Evolutionary conservation across 2,329 filamentous ascomycete species (phyloP).

Genomic region (Paecilomyces dactylethromorphus): DNA sequence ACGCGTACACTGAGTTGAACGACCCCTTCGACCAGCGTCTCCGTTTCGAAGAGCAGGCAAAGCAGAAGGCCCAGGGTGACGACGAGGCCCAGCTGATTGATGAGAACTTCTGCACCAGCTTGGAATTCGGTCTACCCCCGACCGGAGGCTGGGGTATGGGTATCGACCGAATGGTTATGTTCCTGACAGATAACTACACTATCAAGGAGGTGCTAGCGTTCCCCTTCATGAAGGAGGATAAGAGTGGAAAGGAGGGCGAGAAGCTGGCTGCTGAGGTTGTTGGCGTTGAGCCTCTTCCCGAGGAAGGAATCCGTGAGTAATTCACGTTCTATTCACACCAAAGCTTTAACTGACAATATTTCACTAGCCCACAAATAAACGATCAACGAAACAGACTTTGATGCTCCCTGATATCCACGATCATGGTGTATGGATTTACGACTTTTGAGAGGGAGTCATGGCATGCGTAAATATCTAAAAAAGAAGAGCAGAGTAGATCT

Average conservation of each 20-base stretch:
- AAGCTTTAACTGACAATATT: neutral
- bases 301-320: constrained; percentile 52
- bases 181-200: constrained; percentile 88
- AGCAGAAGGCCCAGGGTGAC: constrained; percentile 93
- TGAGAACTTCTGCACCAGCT: constrained; percentile 84
- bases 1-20: constrained; percentile 97
- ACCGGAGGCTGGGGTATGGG: constrained; percentile 97
- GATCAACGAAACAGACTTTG: neutral
- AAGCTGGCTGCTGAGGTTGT: constrained; percentile 57
- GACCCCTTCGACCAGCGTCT: constrained; percentile 91
- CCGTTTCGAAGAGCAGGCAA: constrained; percentile 89
- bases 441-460: neutral
- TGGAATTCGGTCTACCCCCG: constrained; percentile 87
- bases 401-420: neutral
- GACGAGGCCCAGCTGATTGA: constrained; percentile 95
- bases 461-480: neutral
- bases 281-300: constrained; percentile 52
- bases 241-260: constrained; percentile 36
- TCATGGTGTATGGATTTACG: neutral
- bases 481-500: neutral
- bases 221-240: constrained; percentile 95
- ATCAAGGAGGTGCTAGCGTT: constrained; percentile 96
- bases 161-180: constrained; percentile 90
- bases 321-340: neutral
- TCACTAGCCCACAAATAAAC: constrained; percentile 9